Evolutionary conservation across 2,329 filamentous ascomycete genomes (phyloP).

Genomic region (Teratosphaeria zuluensis): DNA sequence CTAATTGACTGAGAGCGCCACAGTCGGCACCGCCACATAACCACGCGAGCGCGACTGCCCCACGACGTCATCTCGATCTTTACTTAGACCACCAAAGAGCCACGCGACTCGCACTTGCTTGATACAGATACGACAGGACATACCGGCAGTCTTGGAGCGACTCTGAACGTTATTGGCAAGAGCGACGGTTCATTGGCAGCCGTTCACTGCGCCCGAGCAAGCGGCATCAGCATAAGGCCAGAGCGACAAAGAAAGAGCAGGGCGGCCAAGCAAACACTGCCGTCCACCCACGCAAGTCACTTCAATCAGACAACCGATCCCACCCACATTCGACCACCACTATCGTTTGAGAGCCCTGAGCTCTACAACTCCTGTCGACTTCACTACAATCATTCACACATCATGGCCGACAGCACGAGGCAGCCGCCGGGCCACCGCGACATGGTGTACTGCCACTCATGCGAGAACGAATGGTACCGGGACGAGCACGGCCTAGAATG

Average conservation of each 20-base stretch:
- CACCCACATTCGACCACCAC: background rate
- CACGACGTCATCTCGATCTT: background rate
- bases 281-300: background rate
- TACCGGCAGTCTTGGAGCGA: too few relatives aligned
- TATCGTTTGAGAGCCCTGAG: background rate
- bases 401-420: background rate
- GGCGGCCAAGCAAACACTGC: background rate
- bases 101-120: too few relatives aligned
- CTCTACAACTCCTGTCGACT: background rate
- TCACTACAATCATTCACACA: background rate
- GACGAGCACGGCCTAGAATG: constrained; percentile 62
- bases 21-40: background rate
- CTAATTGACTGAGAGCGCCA: too few relatives aligned
- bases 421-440: constrained; percentile 40
- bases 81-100: too few relatives aligned
- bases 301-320: background rate
- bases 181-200: background rate
- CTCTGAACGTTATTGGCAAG: background rate
- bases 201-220: background rate
- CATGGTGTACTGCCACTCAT: constrained; percentile 78
- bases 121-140: too few relatives aligned
- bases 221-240: background rate
- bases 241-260: background rate
- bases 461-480: constrained; percentile 70
- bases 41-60: background rate